Percentiles rank a stretch among this genome's conserved stretches.
phyloP scores from a whole-genome alignment of 768 basidiomycete species.

The Megacollybia marginata region DNA sequence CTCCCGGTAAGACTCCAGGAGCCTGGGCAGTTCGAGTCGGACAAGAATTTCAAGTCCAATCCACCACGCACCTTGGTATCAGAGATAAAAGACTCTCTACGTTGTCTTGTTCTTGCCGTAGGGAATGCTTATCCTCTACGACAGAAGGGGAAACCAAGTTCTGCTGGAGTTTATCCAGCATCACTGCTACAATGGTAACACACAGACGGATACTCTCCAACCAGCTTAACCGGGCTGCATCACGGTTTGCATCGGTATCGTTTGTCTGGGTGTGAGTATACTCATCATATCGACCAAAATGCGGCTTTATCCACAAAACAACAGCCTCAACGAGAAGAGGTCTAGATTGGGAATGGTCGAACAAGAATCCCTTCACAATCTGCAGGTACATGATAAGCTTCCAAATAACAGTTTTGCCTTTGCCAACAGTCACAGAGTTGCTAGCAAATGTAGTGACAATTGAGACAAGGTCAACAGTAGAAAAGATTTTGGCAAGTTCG shows the following conservation, averaged over 20 bases:
- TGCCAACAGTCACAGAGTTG: conserved; percentile 67
- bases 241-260: conserved; percentile 60
- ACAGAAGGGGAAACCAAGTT: conserved; percentile 65
- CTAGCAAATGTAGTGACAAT: conserved; percentile 77
- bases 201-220: conserved; percentile 86
- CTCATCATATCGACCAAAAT: conserved; percentile 90
- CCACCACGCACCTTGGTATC: conserved; percentile 62
- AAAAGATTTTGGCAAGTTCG: conserved; percentile 75
- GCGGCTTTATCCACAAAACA: conserved; percentile 90
- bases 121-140: conserved; percentile 48
- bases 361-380: conserved; percentile 81
- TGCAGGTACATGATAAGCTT: conserved; percentile 92
- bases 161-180: conserved; percentile 85
- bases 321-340: conserved; percentile 79
- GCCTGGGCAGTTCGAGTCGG: conserved; percentile 30
- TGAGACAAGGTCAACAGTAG: conserved; percentile 77
- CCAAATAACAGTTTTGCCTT: conserved; percentile 88
- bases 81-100: conserved; percentile 79
- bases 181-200: conserved; percentile 80
- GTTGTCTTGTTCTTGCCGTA: conserved; percentile 84
- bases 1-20: conserved; percentile 86
- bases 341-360: conserved; percentile 76
- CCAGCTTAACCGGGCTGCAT: conserved; percentile 79
- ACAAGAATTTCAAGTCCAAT: background rate
- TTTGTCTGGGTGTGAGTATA: conserved; percentile 52